phyloP scores from a whole-genome alignment of 2,329 filamentous ascomycete species.

The Claviceps capensis region DNA sequence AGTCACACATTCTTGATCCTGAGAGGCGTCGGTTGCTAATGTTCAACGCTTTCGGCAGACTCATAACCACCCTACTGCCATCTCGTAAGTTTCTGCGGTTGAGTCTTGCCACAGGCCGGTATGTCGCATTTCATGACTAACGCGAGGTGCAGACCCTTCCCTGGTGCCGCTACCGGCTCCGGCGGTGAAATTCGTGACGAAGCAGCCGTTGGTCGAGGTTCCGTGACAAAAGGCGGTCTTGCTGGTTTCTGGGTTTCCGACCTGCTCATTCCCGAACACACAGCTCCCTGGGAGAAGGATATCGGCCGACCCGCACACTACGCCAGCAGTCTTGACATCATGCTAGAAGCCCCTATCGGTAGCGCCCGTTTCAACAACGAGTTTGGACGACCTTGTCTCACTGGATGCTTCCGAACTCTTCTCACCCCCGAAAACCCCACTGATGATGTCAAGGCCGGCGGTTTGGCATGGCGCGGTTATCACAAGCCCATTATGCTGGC shows the following conservation, averaged over 20 bases:
- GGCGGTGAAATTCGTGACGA: slow-evolving; percentile 95
- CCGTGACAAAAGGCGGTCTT: slow-evolving; percentile 82
- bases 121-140: neutral
- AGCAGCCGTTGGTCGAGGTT: slow-evolving; percentile 84
- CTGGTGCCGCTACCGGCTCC: slow-evolving; percentile 87
- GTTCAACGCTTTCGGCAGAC: slow-evolving; percentile 30
- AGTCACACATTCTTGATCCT: neutral
- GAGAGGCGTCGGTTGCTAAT: too few relatives aligned
- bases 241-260: slow-evolving; percentile 93
- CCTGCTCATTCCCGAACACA: slow-evolving; percentile 71
- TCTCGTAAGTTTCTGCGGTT: slow-evolving; percentile 37
- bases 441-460: slow-evolving; percentile 23
- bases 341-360: slow-evolving; percentile 93
- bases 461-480: slow-evolving; percentile 59
- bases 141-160: slow-evolving; percentile 42
- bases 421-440: slow-evolving; percentile 33
- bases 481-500: slow-evolving; percentile 99
- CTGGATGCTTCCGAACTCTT: slow-evolving; percentile 85
- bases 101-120: neutral
- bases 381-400: slow-evolving; percentile 79
- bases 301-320: slow-evolving; percentile 84
- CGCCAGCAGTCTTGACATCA: slow-evolving; percentile 88
- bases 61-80: slow-evolving; percentile 93
- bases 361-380: slow-evolving; percentile 96
- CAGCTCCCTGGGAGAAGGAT: slow-evolving; percentile 80